Evolutionary conservation across 2,329 filamentous ascomycete species (phyloP), one percentile per base, ranked within the genome.

Genomic region (Colletotrichum tropicale): DNA sequence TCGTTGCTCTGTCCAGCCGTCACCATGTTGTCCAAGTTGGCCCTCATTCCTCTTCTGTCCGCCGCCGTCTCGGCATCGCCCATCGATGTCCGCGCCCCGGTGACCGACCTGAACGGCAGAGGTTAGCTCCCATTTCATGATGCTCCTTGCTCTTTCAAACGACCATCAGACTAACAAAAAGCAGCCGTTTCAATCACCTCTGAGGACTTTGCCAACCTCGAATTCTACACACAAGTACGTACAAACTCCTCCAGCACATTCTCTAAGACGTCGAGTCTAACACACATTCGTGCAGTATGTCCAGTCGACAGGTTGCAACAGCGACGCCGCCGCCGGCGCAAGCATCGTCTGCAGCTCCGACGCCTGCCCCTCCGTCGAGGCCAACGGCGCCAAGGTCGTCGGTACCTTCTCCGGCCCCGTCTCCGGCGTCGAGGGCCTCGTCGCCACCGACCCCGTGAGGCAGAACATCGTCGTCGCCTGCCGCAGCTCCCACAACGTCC

Each of bases 381-480:
- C 84, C 38, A 84, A 88, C 75, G 82, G 84, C 26, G 87, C 84
- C 34, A 88, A 83, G 5, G 82, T 90, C 10, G 78, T 87, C n/a
- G 81, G 81, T 70, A 87, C 85, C 2, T 74, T 76, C 86, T 88
- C 79, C 28, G 88, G 86, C 8, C 62, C 76, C 12, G 36, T 79
- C 30, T 87, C 88, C 4, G 88, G 88, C 73, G 85, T 89, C 60
- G 82, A 87, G 43, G 90, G 88, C 72, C 90, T 89, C 73, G 85
- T 92, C 26, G 86, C 88, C 30, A 83, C 87, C 26, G 91, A 93
- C 80, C 77, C 84, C 21, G 81, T 80, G 28, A 87, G 86, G 77
- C 78, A 86, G 70, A 85, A 90, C 73, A 91, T 94, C 75, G 89
- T 94, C 64, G 81, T 93, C 56, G 87, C 91, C 36, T 87, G 93